Evolutionary conservation across 2,329 filamentous ascomycete species (phyloP), one percentile per base, ranked within the genome.

Genomic region (Epichloe uncinata): DNA sequence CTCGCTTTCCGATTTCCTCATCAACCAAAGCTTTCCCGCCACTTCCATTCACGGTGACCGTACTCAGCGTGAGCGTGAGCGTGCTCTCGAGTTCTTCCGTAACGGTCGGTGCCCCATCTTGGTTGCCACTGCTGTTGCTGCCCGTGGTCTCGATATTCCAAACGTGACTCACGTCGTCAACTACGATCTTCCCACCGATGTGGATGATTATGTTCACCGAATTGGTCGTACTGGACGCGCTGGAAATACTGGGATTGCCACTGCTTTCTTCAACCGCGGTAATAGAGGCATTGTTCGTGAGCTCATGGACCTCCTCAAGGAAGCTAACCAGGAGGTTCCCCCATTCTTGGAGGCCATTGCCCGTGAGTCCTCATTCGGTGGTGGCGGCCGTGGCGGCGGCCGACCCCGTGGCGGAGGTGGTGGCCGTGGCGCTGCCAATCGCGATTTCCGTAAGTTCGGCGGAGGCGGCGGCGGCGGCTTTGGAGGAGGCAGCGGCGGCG

Each of bases 181-280:
- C 77, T 98, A 98, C 69, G 93, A 98, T 69, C 79, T 98, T n/a
- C 93, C 93, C 46, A 96, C 90, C 50, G 93, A 97, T 64, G 95
- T 97, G 62, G 93, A 97, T 63, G 93, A 97, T 71, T 98, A 98
- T 61, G 93, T 98, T 52, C 93, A 98, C 72, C 87, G 93, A 69
- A 98, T 98, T 63, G 93, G 93, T 84, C 93, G 93, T 91, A 98
- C 93, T 57, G 93, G 93, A 66, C 93, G 93, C 88, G 93, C 93
- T 57, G 93, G 93, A 69, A 98, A 98, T 78, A 97, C 91, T 62
- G 93, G 93, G 84, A 84, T 95, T 59, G 87, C 93, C 5, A 98
- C 93, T 60, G 93, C 93, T 51, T 98, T 98, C 79, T 97, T 98
- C 84, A 98, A 98, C 81, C 91, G 93, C 66, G 91, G 91, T 64